Evolutionary conservation across 202 grass and related monocot species (phyloP).

Genomic region (Elaeis oleifera): DNA sequence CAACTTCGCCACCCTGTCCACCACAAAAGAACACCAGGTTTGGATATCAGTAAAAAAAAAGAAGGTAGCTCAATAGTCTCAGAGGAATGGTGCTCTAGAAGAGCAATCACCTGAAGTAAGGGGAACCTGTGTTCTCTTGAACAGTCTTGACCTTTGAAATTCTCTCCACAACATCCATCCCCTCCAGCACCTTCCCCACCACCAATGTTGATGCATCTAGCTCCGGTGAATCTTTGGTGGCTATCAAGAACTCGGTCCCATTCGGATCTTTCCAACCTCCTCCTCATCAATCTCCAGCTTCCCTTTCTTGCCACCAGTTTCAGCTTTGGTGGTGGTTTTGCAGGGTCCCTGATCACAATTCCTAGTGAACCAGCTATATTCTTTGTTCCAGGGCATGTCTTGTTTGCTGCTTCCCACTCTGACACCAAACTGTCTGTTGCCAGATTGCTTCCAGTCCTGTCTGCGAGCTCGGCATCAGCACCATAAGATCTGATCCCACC

Average conservation of each 20-base stretch:
- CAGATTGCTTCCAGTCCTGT: constrained; percentile 18
- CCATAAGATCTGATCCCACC: constrained; percentile 48
- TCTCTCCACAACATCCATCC: constrained; percentile 81
- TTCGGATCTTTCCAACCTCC: constrained; percentile 50
- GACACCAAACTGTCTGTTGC: constrained; percentile 30
- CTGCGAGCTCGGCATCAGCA: constrained; percentile 28
- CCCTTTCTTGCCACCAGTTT: constrained; percentile 74
- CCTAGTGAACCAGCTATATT: constrained; percentile 54
- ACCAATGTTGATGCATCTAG: constrained; percentile 54
- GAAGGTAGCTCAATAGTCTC: neutral
- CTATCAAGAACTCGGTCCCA: constrained; percentile 73
- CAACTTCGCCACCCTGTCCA: constrained; percentile 74
- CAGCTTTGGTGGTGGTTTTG: constrained; percentile 60
- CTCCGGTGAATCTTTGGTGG: constrained; percentile 46
- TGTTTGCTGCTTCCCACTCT: constrained; percentile 42
- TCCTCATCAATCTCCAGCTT: constrained; percentile 65
- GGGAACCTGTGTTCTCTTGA: constrained; percentile 62
- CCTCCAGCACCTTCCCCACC: constrained; percentile 61
- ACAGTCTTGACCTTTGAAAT: constrained; percentile 67
- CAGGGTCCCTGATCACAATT: constrained; percentile 65
- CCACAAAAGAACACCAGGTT: constrained; percentile 5
- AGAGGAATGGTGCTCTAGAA: neutral
- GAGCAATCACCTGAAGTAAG: constrained; percentile 62
- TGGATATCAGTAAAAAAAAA: neutral
- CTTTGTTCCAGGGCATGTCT: constrained; percentile 26